phyloP scores from a whole-genome alignment of 768 basidiomycete species.

The Trametopsis cervina region DNA sequence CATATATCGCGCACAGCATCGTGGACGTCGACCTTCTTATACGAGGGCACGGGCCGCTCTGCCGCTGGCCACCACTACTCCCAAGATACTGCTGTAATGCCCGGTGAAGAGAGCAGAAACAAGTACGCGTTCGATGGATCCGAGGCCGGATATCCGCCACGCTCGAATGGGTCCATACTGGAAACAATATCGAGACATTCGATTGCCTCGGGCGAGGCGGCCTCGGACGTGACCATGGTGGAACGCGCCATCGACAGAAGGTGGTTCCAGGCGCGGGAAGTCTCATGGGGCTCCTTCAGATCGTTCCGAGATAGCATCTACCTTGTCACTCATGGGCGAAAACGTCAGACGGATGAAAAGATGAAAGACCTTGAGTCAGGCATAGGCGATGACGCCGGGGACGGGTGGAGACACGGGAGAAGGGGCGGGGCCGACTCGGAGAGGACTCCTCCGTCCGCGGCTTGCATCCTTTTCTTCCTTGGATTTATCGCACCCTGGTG shows the following conservation, averaged over 20 bases:
- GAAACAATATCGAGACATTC: slow-evolving; percentile 14
- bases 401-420: too few species aligned
- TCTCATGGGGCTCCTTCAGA: slow-evolving; percentile 22
- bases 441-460: slow-evolving; percentile 12
- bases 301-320: slow-evolving; percentile 13
- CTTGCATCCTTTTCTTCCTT: slow-evolving; percentile 59
- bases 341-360: too few species aligned
- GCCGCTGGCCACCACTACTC: too few species aligned
- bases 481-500: slow-evolving; percentile 69
- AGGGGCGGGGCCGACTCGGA: too few species aligned
- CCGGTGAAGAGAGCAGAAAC: too few species aligned
- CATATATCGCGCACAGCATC: not conserved
- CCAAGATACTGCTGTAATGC: too few species aligned
- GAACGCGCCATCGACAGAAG: slow-evolving; percentile 23
- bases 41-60: too few species aligned
- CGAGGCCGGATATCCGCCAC: too few species aligned
- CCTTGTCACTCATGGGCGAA: not conserved
- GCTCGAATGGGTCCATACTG: slow-evolving; percentile 7
- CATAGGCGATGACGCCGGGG: too few species aligned
- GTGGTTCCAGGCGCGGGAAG: slow-evolving; percentile 18
- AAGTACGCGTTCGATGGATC: too few species aligned
- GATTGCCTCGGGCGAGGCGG: slow-evolving; percentile 13
- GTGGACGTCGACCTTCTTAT: not conserved
- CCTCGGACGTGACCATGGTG: slow-evolving; percentile 11
- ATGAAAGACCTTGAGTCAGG: too few species aligned